These are phyloP conservation scores for Gymnopus androsaceus DNA, from an alignment of 1,284 basidiomycete genomes.

Conservation along the genomic window DNA sequence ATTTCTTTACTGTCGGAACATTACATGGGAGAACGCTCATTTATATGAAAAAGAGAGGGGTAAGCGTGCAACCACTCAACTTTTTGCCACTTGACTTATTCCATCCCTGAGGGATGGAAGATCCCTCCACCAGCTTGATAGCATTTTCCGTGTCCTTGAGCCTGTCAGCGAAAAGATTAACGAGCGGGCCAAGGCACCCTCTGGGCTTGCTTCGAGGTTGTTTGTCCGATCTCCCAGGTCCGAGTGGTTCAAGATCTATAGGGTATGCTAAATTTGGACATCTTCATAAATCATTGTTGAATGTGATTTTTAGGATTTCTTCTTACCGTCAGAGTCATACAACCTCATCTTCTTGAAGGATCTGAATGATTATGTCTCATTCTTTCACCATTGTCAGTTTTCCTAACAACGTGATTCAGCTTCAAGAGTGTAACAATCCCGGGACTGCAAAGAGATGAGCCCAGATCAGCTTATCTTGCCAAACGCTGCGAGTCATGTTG, in stretches of 20 bases:
- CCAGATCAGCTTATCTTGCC: conserved; percentile 68
- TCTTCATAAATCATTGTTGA: no score
- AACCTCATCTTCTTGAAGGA: conserved; percentile 92
- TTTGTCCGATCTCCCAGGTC: conserved; percentile 70
- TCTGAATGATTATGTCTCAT: conserved; percentile 72
- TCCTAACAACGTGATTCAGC: conserved; percentile 36
- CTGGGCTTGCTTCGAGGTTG: conserved; percentile 65
- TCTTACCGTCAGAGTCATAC: conserved; percentile 86
- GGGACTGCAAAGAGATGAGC: conserved; percentile 75
- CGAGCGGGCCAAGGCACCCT: conserved; percentile 67
- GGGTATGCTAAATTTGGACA: conserved; percentile 17
- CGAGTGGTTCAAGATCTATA: conserved; percentile 91
- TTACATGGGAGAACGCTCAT: conserved; percentile 84
- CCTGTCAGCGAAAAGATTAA: conserved; percentile 86
- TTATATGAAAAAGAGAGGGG: conserved; percentile 95
- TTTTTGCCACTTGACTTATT: neutral
- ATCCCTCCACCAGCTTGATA: conserved; percentile 66
- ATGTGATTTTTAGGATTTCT: no score
- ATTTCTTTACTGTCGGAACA: conserved; percentile 92
- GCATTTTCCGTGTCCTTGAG: conserved; percentile 91
- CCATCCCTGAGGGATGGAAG: no score
- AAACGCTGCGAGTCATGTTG: conserved; percentile 82
- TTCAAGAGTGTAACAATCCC: conserved; percentile 90
- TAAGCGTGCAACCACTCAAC: conserved; percentile 38
- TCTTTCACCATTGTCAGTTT: conserved; percentile 11